Conservation (phyloP, 306 rosid genomes). For the Citrullus mucosospermus region DNA sequence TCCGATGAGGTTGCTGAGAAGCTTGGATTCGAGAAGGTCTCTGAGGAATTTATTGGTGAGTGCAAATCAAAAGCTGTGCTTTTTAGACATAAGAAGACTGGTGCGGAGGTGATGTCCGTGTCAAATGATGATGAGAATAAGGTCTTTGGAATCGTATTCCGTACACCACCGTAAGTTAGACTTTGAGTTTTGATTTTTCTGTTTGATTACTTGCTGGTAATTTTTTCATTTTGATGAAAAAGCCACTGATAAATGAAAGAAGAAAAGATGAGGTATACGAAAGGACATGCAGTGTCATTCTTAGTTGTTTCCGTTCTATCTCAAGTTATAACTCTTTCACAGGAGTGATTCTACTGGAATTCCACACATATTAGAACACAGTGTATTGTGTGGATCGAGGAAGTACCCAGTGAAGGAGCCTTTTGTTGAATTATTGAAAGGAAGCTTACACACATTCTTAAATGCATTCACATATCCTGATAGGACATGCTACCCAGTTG, state of each 20-base stretch:
- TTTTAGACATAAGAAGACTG: conserved; percentile 63
- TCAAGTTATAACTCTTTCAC: conserved; percentile 5
- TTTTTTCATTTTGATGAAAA: not conserved
- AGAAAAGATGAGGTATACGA: not conserved
- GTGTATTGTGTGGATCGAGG: conserved; percentile 89
- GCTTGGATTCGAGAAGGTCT: conserved; percentile 69
- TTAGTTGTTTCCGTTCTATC: not conserved
- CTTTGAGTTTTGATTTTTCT: not conserved
- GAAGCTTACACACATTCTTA: conserved; percentile 84
- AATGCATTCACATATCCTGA: conserved; percentile 98
- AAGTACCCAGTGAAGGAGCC: conserved; percentile 94
- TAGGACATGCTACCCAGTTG: conserved; percentile 94
- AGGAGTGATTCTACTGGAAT: conserved; percentile 94
- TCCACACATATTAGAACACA: conserved; percentile 96
- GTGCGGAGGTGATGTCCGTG: conserved; percentile 84
- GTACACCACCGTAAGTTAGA: conserved; percentile 83
- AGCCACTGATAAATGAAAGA: not conserved
- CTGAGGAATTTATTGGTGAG: conserved; percentile 71
- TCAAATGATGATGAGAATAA: conserved; percentile 87
- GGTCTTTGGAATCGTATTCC: conserved; percentile 89
- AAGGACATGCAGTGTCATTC: not conserved
- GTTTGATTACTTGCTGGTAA: not conserved
- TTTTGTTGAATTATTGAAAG: conserved; percentile 83
- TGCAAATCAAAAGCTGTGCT: conserved; percentile 86
- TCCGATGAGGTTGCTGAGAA: conserved; percentile 49